These are phyloP conservation scores for Metarhizium rileyi DNA, from an alignment of 2,329 filamentous ascomycete genomes.

Conservation along the genomic window DNA sequence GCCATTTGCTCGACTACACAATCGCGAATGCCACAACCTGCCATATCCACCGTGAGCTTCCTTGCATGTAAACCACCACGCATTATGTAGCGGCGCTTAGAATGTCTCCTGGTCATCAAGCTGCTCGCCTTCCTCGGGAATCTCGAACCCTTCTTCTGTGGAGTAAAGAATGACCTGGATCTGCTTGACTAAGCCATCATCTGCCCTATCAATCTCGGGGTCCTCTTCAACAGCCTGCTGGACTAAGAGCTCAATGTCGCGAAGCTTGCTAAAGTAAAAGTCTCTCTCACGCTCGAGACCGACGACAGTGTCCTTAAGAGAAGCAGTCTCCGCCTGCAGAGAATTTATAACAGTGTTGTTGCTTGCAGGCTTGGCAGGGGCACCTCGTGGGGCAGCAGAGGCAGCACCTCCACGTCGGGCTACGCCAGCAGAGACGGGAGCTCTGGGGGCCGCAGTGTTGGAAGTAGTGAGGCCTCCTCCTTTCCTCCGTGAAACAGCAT, in stretches of 20 bases:
- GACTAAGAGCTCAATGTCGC: conserved; percentile 90
- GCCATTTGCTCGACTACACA: background rate
- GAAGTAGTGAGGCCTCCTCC: conserved; percentile 52
- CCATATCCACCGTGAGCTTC: background rate
- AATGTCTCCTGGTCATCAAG: conserved; percentile 75
- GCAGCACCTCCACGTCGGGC: conserved; percentile 50
- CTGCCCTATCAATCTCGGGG: conserved; percentile 87
- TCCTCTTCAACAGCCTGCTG: conserved; percentile 90
- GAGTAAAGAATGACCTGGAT: conserved; percentile 97
- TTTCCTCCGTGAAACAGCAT: conserved; percentile 78
- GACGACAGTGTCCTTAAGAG: conserved; percentile 88
- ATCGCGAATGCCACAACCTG: background rate
- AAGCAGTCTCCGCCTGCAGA: conserved; percentile 74
- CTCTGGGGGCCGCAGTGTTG: conserved; percentile 26
- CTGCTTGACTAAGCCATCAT: conserved; percentile 84
- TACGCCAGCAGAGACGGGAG: conserved; percentile 40
- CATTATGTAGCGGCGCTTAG: conserved; percentile 23
- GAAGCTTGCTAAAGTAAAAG: conserved; percentile 98
- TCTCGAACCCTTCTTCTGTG: conserved; percentile 88
- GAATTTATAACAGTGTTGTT: conserved; percentile 56
- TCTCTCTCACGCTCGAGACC: conserved; percentile 93
- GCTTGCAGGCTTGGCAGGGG: conserved; percentile 37
- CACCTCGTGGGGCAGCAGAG: conserved; percentile 34
- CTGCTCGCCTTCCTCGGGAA: conserved; percentile 67
- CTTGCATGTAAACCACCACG: background rate